Evolutionary conservation across 108 stramenopile genomes (phyloP), one percentile per base, ranked within the genome.

Genomic region (Nitzschia putrida): DNA sequence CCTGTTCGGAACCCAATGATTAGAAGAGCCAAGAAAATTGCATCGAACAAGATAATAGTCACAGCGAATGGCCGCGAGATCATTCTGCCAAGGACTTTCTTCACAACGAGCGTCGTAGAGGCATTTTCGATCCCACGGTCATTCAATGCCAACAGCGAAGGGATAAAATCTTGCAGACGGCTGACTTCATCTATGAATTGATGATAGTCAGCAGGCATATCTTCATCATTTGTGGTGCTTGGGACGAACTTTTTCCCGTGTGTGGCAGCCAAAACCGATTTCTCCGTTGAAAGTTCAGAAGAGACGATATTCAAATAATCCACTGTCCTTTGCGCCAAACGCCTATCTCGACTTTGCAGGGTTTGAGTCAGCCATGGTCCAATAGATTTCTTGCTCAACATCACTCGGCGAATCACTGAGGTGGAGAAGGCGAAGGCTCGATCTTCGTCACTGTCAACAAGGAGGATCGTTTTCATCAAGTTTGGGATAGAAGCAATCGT

Each of bases 11-110:
- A 86, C 5, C 80, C 80, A 18, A 72, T 14, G 23, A 86, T 78
- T 29, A 83, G 40, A 1, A 79, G 12, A 12, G 52, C 47, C 41
- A 86, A 56, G 50, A 86, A 83, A n/a, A 81, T 37, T 16, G 59
- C 66, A 58, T 86, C 85, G 52, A 57, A 83, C 54, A 86, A 57
- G 40, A 86, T 64, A n/a, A 86, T 77, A 11, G 71, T 76, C 26
- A 70, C 82, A 24, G 79, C 76, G 64, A 86, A 86, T 8, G 77
- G 82, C 50, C 73, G 55, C 4, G 85, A 72, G 16, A 86, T 86
- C 74, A 83, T 80, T 37, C 47, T 69, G 51, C 80, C 80, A 13
- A 86, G 57, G 12, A 83, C 82, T 42, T 66, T 56, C 29, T 61
- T 71, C 18, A 86, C 85, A 64, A 86, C 70, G 8, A 53, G 18